These are phyloP conservation scores for Neospermospora avenae DNA, from an alignment of 2,329 filamentous ascomycete genomes.

Conservation along the genomic window DNA sequence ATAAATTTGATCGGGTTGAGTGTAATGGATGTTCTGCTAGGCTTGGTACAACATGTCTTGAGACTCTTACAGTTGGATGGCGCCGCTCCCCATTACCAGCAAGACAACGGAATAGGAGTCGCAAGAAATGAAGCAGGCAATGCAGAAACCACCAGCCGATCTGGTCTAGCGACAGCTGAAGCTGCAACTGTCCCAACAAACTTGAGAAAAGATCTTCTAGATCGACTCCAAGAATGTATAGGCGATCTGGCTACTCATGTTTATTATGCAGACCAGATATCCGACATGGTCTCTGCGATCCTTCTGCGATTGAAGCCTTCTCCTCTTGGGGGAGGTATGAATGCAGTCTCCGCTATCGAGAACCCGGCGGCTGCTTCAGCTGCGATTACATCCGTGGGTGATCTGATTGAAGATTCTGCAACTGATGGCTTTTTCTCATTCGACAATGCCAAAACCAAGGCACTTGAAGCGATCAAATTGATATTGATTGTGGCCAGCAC, in stretches of 20 bases:
- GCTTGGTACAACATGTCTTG: slow-evolving; percentile 79
- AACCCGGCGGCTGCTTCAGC: slow-evolving; percentile 42
- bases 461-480: slow-evolving; percentile 75
- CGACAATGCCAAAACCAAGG: slow-evolving; percentile 58
- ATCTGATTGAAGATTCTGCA: slow-evolving; percentile 49
- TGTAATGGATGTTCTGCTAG: slow-evolving; percentile 89
- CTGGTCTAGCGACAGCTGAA: slow-evolving; percentile 33
- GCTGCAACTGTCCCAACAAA: slow-evolving; percentile 46
- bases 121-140: slow-evolving; percentile 7
- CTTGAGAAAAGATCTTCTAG: slow-evolving; percentile 60
- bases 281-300: slow-evolving; percentile 86
- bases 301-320: slow-evolving; percentile 73
- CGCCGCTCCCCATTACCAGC: slow-evolving; percentile 34
- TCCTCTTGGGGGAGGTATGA: slow-evolving; percentile 41
- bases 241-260: slow-evolving; percentile 91
- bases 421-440: slow-evolving; percentile 61
- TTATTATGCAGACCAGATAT: slow-evolving; percentile 94
- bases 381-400: slow-evolving; percentile 46
- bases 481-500: slow-evolving; percentile 80
- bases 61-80: slow-evolving; percentile 66
- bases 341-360: slow-evolving; percentile 44
- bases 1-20: slow-evolving; percentile 94
- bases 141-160: slow-evolving; percentile 20
- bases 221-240: slow-evolving; percentile 75
- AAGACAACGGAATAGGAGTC: slow-evolving; percentile 23